These are phyloP conservation scores for Tephrocybe rancida DNA, from an alignment of 768 basidiomycete genomes.

Conservation along the genomic window DNA sequence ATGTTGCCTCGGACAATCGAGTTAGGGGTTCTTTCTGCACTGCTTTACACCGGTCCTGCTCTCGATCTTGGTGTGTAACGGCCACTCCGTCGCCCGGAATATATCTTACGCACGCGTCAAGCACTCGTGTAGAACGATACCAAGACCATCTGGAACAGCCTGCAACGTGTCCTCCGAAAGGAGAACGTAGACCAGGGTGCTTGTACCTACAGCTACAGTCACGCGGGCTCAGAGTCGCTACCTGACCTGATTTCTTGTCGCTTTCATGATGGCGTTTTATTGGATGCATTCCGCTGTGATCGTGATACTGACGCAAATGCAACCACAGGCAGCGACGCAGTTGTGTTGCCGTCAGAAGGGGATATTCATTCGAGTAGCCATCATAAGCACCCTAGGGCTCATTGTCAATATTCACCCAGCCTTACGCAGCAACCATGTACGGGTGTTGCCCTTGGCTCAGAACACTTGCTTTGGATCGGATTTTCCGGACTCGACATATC, in stretches of 20 bases:
- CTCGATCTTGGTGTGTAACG: neutral
- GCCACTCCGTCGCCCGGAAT: neutral
- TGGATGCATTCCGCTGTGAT: neutral
- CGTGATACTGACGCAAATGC: neutral
- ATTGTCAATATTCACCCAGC: neutral
- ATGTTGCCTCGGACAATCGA: conserved; percentile 1
- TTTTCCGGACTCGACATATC: neutral
- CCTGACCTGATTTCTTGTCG: neutral
- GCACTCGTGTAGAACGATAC: too few species aligned
- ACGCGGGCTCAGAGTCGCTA: neutral
- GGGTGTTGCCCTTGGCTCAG: neutral
- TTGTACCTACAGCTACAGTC: neutral
- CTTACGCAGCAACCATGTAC: neutral
- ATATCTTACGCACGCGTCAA: neutral
- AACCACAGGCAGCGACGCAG: neutral
- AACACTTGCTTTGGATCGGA: too few species aligned
- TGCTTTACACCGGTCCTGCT: neutral
- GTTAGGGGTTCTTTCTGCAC: neutral
- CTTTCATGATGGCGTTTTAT: neutral
- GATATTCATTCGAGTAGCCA: neutral
- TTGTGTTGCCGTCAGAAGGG: neutral
- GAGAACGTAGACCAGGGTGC: conserved; percentile 1
- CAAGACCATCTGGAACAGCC: neutral
- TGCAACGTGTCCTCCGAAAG: conserved; percentile 4
- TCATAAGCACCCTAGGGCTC: neutral